phyloP scores from a whole-genome alignment of 2,329 filamentous ascomycete species.

The Venturia carpophila region DNA sequence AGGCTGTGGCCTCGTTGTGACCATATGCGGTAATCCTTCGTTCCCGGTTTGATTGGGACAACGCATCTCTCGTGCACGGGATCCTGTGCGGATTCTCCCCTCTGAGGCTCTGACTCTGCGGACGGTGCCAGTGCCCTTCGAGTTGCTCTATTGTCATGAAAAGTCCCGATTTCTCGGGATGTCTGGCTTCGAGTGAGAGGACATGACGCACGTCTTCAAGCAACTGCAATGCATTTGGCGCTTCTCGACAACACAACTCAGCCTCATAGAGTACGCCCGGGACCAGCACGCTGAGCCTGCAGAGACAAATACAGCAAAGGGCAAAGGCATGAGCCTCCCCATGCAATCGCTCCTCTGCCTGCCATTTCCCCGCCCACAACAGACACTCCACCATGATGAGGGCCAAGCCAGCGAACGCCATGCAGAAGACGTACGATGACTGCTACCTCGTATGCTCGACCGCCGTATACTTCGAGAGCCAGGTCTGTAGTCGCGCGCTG shows the following conservation, averaged over 20 bases:
- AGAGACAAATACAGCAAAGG: too few species aligned
- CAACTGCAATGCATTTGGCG: background rate
- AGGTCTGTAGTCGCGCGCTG: slow-evolving; percentile 47
- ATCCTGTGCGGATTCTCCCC: background rate
- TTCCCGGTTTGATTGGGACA: background rate
- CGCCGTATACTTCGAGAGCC: slow-evolving; percentile 89
- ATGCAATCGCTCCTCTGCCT: background rate
- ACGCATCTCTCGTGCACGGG: background rate
- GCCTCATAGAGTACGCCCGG: background rate
- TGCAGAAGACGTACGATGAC: slow-evolving; percentile 98
- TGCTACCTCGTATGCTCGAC: slow-evolving; percentile 92
- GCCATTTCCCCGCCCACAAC: background rate
- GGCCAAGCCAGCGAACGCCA: slow-evolving; percentile 44
- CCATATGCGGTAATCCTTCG: background rate
- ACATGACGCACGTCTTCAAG: background rate
- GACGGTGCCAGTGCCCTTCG: background rate
- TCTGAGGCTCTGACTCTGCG: background rate
- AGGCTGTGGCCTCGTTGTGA: background rate
- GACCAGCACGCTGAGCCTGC: background rate
- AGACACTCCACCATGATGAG: slow-evolving; percentile 15
- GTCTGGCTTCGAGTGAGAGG: too few species aligned
- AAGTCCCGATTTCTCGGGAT: background rate
- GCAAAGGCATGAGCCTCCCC: background rate
- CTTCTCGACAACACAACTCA: background rate
- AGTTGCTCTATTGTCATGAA: too few species aligned